Conservation (phyloP, 1,139 yeast genomes). For the Protomyces macrosporus region DNA sequence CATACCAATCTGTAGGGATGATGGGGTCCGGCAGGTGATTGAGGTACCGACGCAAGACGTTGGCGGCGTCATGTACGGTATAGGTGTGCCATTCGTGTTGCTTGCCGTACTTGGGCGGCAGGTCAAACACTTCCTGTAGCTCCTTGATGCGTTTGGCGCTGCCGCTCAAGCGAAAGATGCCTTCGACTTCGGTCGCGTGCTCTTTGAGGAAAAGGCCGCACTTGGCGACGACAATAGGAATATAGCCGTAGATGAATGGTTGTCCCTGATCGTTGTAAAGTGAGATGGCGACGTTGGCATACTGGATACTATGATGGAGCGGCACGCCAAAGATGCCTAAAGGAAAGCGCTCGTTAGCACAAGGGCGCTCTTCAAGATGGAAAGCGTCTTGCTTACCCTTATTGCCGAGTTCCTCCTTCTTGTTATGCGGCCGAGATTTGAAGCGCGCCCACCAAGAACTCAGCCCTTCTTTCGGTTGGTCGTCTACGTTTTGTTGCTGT, state of each 20-base stretch:
- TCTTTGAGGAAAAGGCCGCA: slow-evolving; percentile 83
- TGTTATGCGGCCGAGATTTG: slow-evolving; percentile 16
- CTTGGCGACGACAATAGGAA: slow-evolving; percentile 89
- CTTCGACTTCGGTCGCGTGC: slow-evolving; percentile 66
- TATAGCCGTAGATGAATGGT: slow-evolving; percentile 64
- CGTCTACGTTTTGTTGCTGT: neutral
- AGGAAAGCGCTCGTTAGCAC: neutral
- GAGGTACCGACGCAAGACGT: slow-evolving; percentile 74
- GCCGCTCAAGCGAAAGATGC: slow-evolving; percentile 91
- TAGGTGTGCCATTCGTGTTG: slow-evolving; percentile 86
- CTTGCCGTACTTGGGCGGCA: slow-evolving; percentile 85
- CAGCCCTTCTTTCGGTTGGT: slow-evolving; percentile 9
- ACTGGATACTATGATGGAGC: slow-evolving; percentile 59
- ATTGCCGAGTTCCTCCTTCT: slow-evolving; percentile 1
- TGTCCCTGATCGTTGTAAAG: slow-evolving; percentile 49
- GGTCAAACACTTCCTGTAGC: slow-evolving; percentile 72
- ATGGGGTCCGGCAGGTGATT: slow-evolving; percentile 90
- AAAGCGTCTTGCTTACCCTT: slow-evolving; percentile 1
- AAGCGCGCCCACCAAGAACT: slow-evolving; percentile 26
- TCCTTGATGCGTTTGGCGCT: slow-evolving; percentile 83
- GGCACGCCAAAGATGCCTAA: slow-evolving; percentile 74
- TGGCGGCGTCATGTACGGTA: slow-evolving; percentile 97
- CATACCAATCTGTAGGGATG: slow-evolving; percentile 72
- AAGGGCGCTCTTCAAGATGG: neutral
- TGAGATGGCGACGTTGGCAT: slow-evolving; percentile 71